phyloP scores from a whole-genome alignment of 1,139 yeast genomes.

The Geotrichum aggregatum region DNA sequence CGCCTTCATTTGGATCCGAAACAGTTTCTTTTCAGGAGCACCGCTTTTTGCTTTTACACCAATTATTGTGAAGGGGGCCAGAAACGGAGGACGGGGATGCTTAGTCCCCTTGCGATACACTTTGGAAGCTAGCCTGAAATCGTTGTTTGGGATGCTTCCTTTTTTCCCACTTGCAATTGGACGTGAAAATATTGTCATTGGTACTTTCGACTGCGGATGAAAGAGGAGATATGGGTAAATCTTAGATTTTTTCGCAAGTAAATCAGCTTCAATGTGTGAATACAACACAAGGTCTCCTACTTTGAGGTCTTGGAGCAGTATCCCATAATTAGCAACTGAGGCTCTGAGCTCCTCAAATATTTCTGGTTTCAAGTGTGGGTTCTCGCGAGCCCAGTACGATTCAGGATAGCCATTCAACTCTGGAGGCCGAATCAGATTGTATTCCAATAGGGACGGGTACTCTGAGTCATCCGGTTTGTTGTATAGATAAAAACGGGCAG shows the following conservation, averaged over 20 bases:
- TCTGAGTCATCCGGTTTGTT: neutral
- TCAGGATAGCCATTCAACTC: too few species aligned
- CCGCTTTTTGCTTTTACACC: neutral
- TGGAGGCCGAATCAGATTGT: neutral
- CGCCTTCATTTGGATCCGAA: neutral
- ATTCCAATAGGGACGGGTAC: neutral
- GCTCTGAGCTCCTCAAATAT: neutral
- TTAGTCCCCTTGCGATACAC: neutral
- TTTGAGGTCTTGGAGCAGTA: neutral
- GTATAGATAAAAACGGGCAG: neutral
- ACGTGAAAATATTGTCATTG: neutral
- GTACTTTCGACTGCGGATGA: neutral
- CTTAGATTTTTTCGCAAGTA: too few species aligned
- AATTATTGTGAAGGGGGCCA: constrained; percentile 1
- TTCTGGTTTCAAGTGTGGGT: neutral
- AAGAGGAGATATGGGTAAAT: neutral
- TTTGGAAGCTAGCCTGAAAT: too few species aligned
- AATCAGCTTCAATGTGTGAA: neutral
- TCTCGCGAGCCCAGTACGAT: neutral
- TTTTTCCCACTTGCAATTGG: neutral
- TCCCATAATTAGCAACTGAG: neutral
- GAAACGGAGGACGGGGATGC: constrained; percentile 1
- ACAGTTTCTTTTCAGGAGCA: too few species aligned
- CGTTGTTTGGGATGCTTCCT: neutral
- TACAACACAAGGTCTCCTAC: constrained; percentile 5